Evolutionary conservation across 306 rosid species (phyloP).

Genomic region (Lablab purpureus): DNA sequence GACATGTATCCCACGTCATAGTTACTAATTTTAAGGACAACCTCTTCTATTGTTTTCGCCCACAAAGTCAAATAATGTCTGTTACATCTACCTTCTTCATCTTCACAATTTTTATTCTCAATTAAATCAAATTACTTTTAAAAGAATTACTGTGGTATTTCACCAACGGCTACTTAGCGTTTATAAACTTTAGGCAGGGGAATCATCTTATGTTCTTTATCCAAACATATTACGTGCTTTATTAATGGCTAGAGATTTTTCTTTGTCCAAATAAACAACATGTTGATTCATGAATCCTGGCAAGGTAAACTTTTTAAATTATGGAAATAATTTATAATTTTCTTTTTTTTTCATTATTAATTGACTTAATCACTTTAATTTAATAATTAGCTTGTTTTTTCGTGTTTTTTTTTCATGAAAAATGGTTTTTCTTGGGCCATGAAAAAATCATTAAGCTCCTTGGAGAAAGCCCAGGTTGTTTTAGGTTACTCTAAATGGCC

Average conservation of each 20-base stretch:
- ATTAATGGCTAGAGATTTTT: neutral
- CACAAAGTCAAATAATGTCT: neutral
- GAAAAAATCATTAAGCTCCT: no score
- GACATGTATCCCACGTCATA: neutral
- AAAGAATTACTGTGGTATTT: no score
- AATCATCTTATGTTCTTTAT: neutral
- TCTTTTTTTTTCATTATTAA: neutral
- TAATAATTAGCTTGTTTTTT: neutral
- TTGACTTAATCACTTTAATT: neutral
- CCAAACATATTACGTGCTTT: neutral
- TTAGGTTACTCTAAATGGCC: no score
- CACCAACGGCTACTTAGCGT: slow-evolving; percentile 11
- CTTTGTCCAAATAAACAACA: no score
- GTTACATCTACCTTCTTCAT: no score
- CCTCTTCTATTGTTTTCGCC: neutral
- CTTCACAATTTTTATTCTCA: neutral
- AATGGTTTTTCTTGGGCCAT: no score
- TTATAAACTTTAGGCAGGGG: neutral
- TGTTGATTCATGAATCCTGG: neutral
- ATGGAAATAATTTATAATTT: neutral
- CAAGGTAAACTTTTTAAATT: neutral
- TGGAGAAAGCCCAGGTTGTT: no score
- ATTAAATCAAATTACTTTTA: no score
- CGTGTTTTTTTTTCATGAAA: no score
- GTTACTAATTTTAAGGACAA: neutral